phyloP scores from a whole-genome alignment of 1,284 basidiomycete genomes.

The Farysia itapuensis region DNA sequence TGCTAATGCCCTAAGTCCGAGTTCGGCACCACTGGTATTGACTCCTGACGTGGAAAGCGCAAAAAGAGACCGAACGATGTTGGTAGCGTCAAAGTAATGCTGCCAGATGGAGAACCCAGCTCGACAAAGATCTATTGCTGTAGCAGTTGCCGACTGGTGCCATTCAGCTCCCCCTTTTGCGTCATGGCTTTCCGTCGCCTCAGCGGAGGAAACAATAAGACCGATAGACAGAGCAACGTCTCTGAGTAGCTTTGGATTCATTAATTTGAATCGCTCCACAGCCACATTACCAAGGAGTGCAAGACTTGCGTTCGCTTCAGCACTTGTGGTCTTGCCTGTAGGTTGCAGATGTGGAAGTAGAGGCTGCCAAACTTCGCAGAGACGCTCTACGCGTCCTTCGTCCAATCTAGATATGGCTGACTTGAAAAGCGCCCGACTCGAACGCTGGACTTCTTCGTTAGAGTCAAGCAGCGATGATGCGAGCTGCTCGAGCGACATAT shows the following conservation, averaged over 20 bases:
- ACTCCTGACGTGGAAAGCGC: slow-evolving; percentile 78
- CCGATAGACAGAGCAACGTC: slow-evolving; percentile 81
- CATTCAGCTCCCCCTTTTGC: neutral
- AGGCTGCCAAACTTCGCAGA: slow-evolving; percentile 53
- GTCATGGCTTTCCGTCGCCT: neutral
- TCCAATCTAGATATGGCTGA: slow-evolving; percentile 7
- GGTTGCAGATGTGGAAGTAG: slow-evolving; percentile 8
- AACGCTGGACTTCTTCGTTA: slow-evolving; percentile 33
- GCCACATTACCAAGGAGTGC: slow-evolving; percentile 67
- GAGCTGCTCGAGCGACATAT: slow-evolving; percentile 72
- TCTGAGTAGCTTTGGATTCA: slow-evolving; percentile 74
- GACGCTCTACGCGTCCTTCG: slow-evolving; percentile 15
- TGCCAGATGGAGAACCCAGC: slow-evolving; percentile 92
- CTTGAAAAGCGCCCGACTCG: slow-evolving; percentile 20
- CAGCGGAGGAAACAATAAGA: slow-evolving; percentile 70
- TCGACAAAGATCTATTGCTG: slow-evolving; percentile 86
- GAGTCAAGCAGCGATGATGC: slow-evolving; percentile 63
- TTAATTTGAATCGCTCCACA: slow-evolving; percentile 74
- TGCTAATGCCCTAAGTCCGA: slow-evolving; percentile 62
- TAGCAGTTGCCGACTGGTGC: slow-evolving; percentile 58
- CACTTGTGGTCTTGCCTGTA: neutral
- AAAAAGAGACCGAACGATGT: slow-evolving; percentile 82
- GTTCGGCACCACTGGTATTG: slow-evolving; percentile 2
- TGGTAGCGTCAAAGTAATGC: slow-evolving; percentile 86
- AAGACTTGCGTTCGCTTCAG: slow-evolving; percentile 6